These are phyloP conservation scores for Anisodus acutangulus DNA, from an alignment of 257 asterid genomes.

Conservation along the genomic window DNA sequence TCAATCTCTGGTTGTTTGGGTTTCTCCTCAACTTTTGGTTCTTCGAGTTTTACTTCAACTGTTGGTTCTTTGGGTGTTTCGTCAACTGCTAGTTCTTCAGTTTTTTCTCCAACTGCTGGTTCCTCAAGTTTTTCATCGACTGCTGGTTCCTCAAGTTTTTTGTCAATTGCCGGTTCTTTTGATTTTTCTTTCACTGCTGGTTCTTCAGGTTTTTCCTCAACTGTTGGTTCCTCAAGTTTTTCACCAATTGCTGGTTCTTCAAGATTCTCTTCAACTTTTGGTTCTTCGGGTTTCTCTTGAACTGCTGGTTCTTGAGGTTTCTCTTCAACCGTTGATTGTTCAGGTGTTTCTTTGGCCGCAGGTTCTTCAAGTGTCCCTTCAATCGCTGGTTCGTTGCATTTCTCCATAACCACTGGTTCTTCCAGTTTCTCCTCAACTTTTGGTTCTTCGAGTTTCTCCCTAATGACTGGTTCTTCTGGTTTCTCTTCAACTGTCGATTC, in stretches of 20 bases:
- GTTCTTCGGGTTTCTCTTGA: slow-evolving; percentile 18
- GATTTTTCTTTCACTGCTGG: background rate
- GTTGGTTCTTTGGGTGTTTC: background rate
- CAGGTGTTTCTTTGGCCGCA: background rate
- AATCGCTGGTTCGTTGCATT: background rate
- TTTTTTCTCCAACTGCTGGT: background rate
- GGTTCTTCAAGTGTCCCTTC: background rate
- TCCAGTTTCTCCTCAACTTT: background rate
- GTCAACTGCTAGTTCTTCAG: background rate
- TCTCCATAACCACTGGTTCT: background rate
- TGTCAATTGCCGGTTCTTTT: background rate
- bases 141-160: background rate
- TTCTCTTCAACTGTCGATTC: background rate
- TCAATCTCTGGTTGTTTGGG: slow-evolving; percentile 5
- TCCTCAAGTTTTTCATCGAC: background rate
- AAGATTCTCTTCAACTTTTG: slow-evolving; percentile 11
- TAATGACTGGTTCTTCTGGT: background rate
- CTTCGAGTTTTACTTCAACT: background rate
- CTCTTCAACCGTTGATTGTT: too few species aligned
- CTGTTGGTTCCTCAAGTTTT: background rate
- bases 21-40: background rate
- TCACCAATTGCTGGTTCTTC: background rate
- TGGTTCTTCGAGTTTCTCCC: background rate
- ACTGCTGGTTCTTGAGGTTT: background rate
- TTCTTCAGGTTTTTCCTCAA: slow-evolving; percentile 6